Evolutionary conservation across 2,329 filamentous ascomycete species (phyloP).

Genomic region (Botrytis medusae): DNA sequence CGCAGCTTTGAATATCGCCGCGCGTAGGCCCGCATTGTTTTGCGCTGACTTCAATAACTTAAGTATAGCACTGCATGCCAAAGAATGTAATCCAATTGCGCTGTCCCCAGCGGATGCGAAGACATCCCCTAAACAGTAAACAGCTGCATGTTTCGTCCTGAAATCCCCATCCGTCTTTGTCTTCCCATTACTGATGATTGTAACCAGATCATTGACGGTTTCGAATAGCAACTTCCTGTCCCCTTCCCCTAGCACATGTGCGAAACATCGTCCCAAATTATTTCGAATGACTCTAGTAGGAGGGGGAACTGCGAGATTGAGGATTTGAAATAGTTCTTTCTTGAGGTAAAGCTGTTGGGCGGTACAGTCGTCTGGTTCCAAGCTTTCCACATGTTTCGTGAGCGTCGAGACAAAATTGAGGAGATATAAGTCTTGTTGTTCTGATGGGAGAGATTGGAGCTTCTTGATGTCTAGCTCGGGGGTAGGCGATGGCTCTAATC

Average conservation of each 20-base stretch:
- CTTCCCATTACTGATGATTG: slow-evolving; percentile 72
- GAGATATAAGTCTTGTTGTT: slow-evolving; percentile 94
- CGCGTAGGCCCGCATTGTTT: slow-evolving; percentile 78
- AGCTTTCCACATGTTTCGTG: slow-evolving; percentile 71
- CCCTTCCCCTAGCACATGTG: slow-evolving; percentile 77
- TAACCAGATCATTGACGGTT: slow-evolving; percentile 83
- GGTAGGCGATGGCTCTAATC: slow-evolving; percentile 48
- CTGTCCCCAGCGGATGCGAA: slow-evolving; percentile 94
- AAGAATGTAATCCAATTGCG: slow-evolving; percentile 76
- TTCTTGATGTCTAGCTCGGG: slow-evolving; percentile 87
- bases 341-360: slow-evolving; percentile 90
- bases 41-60: slow-evolving; percentile 79
- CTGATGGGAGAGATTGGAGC: slow-evolving; percentile 82
- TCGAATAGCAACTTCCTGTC: slow-evolving; percentile 93
- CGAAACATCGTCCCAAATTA: slow-evolving; percentile 81
- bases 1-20: slow-evolving; percentile 72
- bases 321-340: slow-evolving; percentile 89
- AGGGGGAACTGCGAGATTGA: slow-evolving; percentile 76
- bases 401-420: slow-evolving; percentile 84
- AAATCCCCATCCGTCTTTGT: slow-evolving; percentile 72
- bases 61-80: slow-evolving; percentile 69
- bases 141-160: slow-evolving; percentile 81
- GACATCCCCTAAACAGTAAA: slow-evolving; percentile 81
- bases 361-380: slow-evolving; percentile 78
- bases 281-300: slow-evolving; percentile 88